Percentiles rank a stretch among this genome's conserved stretches.
These are phyloP conservation scores for Parsonsia alboflavescens DNA, from an alignment of 257 asterid species.

Conservation along the genomic window DNA sequence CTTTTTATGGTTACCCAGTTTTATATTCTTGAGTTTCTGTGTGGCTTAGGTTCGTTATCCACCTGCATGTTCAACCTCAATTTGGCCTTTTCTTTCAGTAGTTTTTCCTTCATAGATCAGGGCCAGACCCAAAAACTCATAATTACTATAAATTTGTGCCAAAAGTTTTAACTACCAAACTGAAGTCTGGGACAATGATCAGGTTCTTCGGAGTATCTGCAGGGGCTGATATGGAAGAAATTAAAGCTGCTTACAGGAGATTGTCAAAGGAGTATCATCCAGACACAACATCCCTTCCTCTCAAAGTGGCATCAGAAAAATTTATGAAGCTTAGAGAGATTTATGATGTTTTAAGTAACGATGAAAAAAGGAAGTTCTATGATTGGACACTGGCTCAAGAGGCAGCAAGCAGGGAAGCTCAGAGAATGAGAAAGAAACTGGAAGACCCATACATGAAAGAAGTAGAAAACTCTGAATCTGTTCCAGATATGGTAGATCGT, in stretches of 20 bases:
- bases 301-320: constrained; percentile 71
- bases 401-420: constrained; percentile 71
- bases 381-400: constrained; percentile 90
- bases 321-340: constrained; percentile 69
- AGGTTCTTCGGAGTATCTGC: constrained; percentile 78
- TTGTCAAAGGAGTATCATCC: constrained; percentile 86
- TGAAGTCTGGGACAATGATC: constrained; percentile 13
- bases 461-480: constrained; percentile 39
- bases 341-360: constrained; percentile 55
- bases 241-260: constrained; percentile 77
- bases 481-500: constrained; percentile 83
- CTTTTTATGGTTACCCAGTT: background rate
- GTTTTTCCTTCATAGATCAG: background rate
- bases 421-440: constrained; percentile 70
- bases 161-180: background rate
- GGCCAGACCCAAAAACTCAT: background rate
- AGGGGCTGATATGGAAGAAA: constrained; percentile 73
- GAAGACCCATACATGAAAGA: constrained; percentile 65
- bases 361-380: constrained; percentile 66
- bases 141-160: background rate
- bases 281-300: constrained; percentile 92
- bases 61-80: background rate
- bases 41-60: constrained; percentile 8
- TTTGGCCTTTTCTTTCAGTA: background rate
- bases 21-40: background rate